phyloP scores from a whole-genome alignment of 352 stramenopile species.

The Plasmopara muralis region DNA sequence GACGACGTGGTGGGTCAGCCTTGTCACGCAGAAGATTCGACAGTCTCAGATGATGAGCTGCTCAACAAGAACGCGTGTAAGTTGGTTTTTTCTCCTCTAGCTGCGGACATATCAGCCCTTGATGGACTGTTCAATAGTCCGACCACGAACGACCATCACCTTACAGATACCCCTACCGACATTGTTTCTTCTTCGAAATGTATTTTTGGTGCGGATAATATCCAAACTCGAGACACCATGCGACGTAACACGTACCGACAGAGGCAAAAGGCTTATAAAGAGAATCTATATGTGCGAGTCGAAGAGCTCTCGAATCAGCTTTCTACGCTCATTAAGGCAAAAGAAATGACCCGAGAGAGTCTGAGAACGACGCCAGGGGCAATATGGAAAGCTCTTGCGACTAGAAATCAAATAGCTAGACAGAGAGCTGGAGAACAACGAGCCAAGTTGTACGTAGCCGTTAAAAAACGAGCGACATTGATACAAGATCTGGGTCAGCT shows the following conservation, averaged over 20 bases:
- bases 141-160: constrained; percentile 1
- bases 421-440: constrained; percentile 16
- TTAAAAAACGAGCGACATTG: constrained; percentile 10
- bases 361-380: neutral
- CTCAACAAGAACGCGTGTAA: constrained; percentile 12
- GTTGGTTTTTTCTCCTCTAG: constrained; percentile 3
- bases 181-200: constrained; percentile 1
- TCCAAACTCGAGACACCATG: constrained; percentile 17
- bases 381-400: constrained; percentile 25
- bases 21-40: constrained; percentile 8
- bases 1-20: constrained; percentile 19
- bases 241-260: constrained; percentile 18
- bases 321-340: constrained; percentile 2
- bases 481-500: constrained; percentile 14
- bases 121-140: constrained; percentile 7
- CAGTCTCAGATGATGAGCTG: constrained; percentile 5
- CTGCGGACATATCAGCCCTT: constrained; percentile 6
- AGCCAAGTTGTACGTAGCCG: constrained; percentile 7
- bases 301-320: constrained; percentile 11
- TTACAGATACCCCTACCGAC: neutral
- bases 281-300: constrained; percentile 9
- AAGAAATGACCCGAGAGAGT: constrained; percentile 4
- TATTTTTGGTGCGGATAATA: constrained; percentile 2
- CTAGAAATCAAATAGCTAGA: constrained; percentile 14
- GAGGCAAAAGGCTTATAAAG: constrained; percentile 21